Evolutionary conservation across 495 filamentous ascomycete species (phyloP).

Genomic region (Trichoderma asperelloides): DNA sequence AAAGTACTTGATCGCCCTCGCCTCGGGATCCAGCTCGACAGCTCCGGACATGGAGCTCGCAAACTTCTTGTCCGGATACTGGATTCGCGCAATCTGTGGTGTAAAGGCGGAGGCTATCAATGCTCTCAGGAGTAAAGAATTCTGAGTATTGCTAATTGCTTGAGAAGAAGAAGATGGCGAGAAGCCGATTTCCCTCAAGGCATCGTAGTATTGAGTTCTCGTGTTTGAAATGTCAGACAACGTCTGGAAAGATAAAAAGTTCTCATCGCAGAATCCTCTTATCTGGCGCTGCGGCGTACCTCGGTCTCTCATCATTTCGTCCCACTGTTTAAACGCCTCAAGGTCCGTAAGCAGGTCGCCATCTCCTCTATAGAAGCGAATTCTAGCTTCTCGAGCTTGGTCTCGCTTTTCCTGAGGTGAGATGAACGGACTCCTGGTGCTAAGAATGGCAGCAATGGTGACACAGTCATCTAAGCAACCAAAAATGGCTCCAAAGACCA

Average conservation of each 20-base stretch:
- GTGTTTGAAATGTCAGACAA: slow-evolving; percentile 83
- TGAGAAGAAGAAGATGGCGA: slow-evolving; percentile 33
- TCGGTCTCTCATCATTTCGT: slow-evolving; percentile 45
- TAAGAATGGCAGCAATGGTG: slow-evolving; percentile 85
- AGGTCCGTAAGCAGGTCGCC: slow-evolving; percentile 86
- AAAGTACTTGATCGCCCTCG: slow-evolving; percentile 83
- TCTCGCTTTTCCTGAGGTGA: slow-evolving; percentile 73
- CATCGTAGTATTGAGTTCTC: slow-evolving; percentile 72
- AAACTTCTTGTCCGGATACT: slow-evolving; percentile 92
- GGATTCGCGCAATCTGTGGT: slow-evolving; percentile 83
- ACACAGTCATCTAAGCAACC: slow-evolving; percentile 80
- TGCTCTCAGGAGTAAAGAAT: slow-evolving; percentile 57
- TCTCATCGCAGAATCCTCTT: slow-evolving; percentile 73
- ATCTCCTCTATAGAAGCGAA: slow-evolving; percentile 62
- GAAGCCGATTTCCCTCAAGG: slow-evolving; percentile 80
- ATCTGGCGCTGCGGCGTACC: slow-evolving; percentile 49
- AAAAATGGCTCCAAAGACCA: slow-evolving; percentile 93
- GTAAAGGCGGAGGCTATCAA: slow-evolving; percentile 86
- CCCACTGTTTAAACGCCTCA: slow-evolving; percentile 75
- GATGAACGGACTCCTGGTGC: slow-evolving; percentile 74
- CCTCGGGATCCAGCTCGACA: slow-evolving; percentile 87
- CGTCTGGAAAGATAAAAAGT: slow-evolving; percentile 77
- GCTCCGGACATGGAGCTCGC: slow-evolving; percentile 74
- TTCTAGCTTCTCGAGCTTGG: slow-evolving; percentile 66
- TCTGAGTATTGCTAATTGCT: slow-evolving; percentile 27